Evolutionary conservation across 768 basidiomycete genomes (phyloP), one percentile per base, ranked within the genome.

Genomic region (Rhodotorula taiwanensis): DNA sequence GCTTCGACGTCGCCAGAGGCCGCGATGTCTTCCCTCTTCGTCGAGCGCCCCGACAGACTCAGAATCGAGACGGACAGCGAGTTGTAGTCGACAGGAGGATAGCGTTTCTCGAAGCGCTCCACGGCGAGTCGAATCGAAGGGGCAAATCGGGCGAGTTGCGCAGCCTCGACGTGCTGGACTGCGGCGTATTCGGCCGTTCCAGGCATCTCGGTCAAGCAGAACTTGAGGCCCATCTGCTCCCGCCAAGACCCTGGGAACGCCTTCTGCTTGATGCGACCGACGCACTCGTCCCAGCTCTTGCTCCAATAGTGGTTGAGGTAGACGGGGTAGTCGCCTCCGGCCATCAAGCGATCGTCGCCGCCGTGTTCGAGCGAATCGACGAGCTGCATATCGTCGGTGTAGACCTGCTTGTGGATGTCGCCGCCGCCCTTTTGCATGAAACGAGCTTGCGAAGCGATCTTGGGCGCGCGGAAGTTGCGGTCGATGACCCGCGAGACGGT

Each of bases 221-320:
- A 43, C 25, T 30, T 28, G 36, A 42, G 39, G 13, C 52, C 52
- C 52, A 54, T 54, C 8, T 5, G 13, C 41, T 54, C 52, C 25
- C 52, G 52, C 52, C 52, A 54, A 25, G 52, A 54, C 5, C 52
- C 52, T 25, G 52, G 52, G 52, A 54, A 54, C 3, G 52, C 52
- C 52, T 54, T 36, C 47, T 56, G 55, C 44, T 45, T 45, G 55
- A 56, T 48, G 21, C n/a, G 15, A 21, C 4, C 33, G 23, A 45
- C 44, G 55, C 55, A 56, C 21, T 36, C 55, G 13, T 56, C 55
- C 30, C 28, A 56, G 11, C 14, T 16, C 44, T 34, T 47, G 4
- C 28, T 31, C 44, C 44, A 45, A 44, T 56, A 56, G 18, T 56
- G 55, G 34, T 56, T 18, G 9, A 56, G 43, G 31, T 47, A 48